Conservation (phyloP, 202 grass and related monocot species). For the Zizania palustris region DNA sequence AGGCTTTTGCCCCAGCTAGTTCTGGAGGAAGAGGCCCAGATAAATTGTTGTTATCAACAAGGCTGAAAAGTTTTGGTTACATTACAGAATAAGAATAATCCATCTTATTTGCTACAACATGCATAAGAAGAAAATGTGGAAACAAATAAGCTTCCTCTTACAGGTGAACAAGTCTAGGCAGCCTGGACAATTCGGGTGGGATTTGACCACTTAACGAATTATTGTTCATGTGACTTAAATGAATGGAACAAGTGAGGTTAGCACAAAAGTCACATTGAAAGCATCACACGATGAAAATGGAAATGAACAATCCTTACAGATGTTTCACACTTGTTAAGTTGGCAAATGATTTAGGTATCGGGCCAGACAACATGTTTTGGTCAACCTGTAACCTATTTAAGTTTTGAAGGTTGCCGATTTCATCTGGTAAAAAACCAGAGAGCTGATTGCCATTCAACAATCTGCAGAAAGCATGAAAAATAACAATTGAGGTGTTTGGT, state of each 20-base stretch:
- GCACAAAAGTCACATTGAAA: conserved; percentile 32
- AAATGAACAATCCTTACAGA: conserved; percentile 65
- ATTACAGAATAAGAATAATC: conserved; percentile 26
- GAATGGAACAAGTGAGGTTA: conserved; percentile 40
- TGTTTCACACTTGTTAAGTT: conserved; percentile 77
- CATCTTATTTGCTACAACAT: conserved; percentile 15
- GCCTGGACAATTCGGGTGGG: conserved; percentile 68
- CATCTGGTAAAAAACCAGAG: conserved; percentile 76
- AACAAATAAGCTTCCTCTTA: conserved; percentile 56
- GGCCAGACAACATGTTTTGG: conserved; percentile 70
- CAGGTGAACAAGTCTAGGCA: conserved; percentile 78
- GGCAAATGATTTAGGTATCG: conserved; percentile 85
- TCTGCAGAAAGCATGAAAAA: conserved; percentile 50
- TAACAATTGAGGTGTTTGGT: conserved; percentile 25
- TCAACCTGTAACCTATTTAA: conserved; percentile 90
- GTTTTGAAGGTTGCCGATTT: conserved; percentile 76
- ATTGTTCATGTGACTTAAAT: conserved; percentile 96
- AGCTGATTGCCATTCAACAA: conserved; percentile 85
- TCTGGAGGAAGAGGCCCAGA: conserved; percentile 90
- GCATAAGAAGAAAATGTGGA: conserved; percentile 21
- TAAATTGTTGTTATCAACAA: conserved; percentile 95
- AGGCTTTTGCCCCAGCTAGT: conserved; percentile 48
- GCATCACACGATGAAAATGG: conserved; percentile 19
- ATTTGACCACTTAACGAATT: conserved; percentile 93
- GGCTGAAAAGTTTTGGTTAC: conserved; percentile 54